Percentiles rank a stretch among this genome's conserved stretches.
phyloP scores from a whole-genome alignment of 768 basidiomycete species.

The Amyloporia xantha region DNA sequence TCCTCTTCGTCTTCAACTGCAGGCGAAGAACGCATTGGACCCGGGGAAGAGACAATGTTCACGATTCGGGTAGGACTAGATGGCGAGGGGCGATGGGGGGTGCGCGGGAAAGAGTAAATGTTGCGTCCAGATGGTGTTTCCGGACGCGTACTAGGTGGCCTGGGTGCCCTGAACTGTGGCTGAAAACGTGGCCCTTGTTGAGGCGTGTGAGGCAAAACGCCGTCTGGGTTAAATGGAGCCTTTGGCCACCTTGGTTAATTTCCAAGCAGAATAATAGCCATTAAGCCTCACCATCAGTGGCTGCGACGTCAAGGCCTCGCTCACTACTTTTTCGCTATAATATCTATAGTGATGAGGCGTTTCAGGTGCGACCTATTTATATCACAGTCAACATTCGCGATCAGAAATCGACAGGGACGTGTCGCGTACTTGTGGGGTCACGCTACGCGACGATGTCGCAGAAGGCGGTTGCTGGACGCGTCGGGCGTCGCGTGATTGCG shows the following conservation, averaged over 20 bases:
- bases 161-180: constrained; percentile 12
- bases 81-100: constrained; percentile 58
- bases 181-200: too few relatives aligned
- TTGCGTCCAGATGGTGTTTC: constrained; percentile 16
- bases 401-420: constrained; percentile 30
- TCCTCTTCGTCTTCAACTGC: constrained; percentile 55
- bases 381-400: neutral
- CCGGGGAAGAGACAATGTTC: constrained; percentile 81
- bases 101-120: constrained; percentile 44
- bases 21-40: constrained; percentile 63
- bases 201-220: constrained; percentile 8
- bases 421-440: constrained; percentile 22
- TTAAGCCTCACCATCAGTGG: constrained; percentile 10
- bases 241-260: too few relatives aligned
- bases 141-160: constrained; percentile 4
- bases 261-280: too few relatives aligned
- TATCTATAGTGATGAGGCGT: constrained; percentile 25
- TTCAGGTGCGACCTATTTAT: constrained; percentile 12
- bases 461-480: constrained; percentile 11
- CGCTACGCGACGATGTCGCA: constrained; percentile 8
- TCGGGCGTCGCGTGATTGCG: constrained; percentile 18
- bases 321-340: constrained; percentile 23
- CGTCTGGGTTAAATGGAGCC: neutral
- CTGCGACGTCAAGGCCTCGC: constrained; percentile 18
- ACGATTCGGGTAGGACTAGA: constrained; percentile 58